Percentiles rank a stretch among this genome's conserved stretches.
phyloP scores from a whole-genome alignment of 257 asterid genomes.

The Lithospermum erythrorhizon region DNA sequence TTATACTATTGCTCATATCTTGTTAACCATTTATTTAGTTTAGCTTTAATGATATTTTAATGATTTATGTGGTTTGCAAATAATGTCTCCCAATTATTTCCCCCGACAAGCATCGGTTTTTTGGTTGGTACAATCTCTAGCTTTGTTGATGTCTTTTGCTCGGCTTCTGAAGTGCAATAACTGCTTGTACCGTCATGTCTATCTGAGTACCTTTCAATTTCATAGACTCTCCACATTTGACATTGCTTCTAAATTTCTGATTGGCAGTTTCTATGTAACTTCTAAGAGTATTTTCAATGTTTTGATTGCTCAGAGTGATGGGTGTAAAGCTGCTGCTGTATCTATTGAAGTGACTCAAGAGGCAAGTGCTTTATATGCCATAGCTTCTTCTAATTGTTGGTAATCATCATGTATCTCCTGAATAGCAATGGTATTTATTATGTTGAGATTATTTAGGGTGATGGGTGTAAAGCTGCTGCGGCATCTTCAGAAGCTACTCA shows the following conservation, averaged over 20 bases:
- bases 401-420: not conserved
- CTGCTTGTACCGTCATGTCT: not conserved
- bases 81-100: too few species aligned
- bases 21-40: too few species aligned
- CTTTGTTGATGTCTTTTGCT: too few species aligned
- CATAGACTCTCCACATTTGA: not conserved
- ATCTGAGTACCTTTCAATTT: not conserved
- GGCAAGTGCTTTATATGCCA: not conserved
- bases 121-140: too few species aligned
- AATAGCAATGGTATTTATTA: not conserved
- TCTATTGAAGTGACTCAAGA: not conserved
- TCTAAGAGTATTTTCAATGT: not conserved
- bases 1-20: too few species aligned
- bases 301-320: not conserved
- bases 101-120: too few species aligned
- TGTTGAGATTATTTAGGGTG: conserved; percentile 8
- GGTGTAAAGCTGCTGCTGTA: not conserved
- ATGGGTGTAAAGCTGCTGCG: conserved; percentile 13
- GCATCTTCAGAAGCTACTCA: conserved; percentile 10
- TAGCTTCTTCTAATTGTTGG: not conserved
- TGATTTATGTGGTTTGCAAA: too few species aligned
- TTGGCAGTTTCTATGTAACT: not conserved
- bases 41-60: too few species aligned
- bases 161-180: not conserved
- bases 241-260: not conserved